Base-by-base conservation (phyloP, 2,329 filamentous ascomycete genomes). In the Didymella sp. region DNA sequence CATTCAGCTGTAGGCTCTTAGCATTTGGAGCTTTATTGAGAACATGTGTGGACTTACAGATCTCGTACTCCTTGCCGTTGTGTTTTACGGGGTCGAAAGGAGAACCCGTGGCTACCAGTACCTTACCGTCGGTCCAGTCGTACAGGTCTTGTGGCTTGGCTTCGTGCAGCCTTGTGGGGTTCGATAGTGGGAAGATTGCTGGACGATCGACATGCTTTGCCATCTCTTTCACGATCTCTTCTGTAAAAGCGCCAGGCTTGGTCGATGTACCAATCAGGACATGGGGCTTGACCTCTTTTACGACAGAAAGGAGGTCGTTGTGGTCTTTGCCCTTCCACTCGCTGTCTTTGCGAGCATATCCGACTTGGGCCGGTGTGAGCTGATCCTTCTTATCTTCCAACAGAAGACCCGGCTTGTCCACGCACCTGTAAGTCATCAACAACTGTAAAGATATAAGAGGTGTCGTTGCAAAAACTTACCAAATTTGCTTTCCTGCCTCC, bases 171-270 rank as follows among this genome's bases (percentile, higher is more conserved):
- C 85, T 82, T 0, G 92, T 96, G 0, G 92, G 92, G 73, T 96
- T 96, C 2, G 89, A 94, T 1, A 96, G 83, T 0, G 92, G 92
- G 58, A 96, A 86, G 70, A 97, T 89, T 73, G 96, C 94, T n/a
- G 92, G 92, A 0, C 88, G 83, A 0, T 89, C 81, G 2, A 89
- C 85, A 66, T 92, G 85, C 31, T 83, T 81, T 1, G 88, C 86
- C 91, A 96, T 96, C 64, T 89, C 89, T 42, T 82, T 81, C 11
- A 96, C 81, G 25, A 92, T 78, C 2, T 90, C 84, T 64, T 92
- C 80, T 0, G 89, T 94, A 76, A 96, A 96, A 0, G 90, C 80
- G 2, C 85, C 85, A 0, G 91, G 88, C 9, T 87, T 85, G 0
- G 92, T 96, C 0, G 90, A 95, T 0, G 91, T 96, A 12, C 92